Percentiles rank a stretch among this genome's conserved stretches.
phyloP scores from a whole-genome alignment of 371 early-diverging fungal genomes.

The Batkoa obscura region DNA sequence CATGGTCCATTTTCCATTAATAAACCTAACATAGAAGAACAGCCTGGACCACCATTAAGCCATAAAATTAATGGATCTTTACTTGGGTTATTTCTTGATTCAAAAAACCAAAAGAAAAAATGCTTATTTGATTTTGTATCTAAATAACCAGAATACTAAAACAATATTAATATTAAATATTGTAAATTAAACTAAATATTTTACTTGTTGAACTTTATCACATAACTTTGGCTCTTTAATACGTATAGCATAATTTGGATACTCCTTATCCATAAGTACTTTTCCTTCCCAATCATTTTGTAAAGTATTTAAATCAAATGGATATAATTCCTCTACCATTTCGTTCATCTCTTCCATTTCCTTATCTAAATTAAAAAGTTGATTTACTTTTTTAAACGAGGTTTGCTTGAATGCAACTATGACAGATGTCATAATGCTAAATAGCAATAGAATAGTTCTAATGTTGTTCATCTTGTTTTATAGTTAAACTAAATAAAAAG shows the following conservation, averaged over 20 bases:
- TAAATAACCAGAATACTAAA: slow-evolving; percentile 50
- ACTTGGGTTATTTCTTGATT: slow-evolving; percentile 37
- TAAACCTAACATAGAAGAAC: slow-evolving; percentile 47
- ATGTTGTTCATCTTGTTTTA: too few species aligned
- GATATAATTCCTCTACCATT: slow-evolving; percentile 1
- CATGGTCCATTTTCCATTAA: slow-evolving; percentile 63
- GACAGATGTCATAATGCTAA: too few species aligned
- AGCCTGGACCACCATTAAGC: slow-evolving; percentile 70
- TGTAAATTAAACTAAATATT: neutral
- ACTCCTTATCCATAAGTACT: slow-evolving; percentile 22
- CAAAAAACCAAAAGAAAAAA: slow-evolving; percentile 53
- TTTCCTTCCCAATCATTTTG: slow-evolving; percentile 10
- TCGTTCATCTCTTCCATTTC: neutral
- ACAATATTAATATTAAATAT: neutral
- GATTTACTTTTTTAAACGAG: too few species aligned
- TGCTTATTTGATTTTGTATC: slow-evolving; percentile 43
- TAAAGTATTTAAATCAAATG: slow-evolving; percentile 2
- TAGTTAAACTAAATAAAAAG: too few species aligned
- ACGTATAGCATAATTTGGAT: slow-evolving; percentile 40
- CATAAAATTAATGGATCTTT: slow-evolving; percentile 50
- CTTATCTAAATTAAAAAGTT: too few species aligned
- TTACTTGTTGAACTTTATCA: slow-evolving; percentile 49
- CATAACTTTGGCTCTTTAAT: slow-evolving; percentile 51
- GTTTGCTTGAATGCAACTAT: too few species aligned
- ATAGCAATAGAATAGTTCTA: too few species aligned